Evolutionary conservation across 2,329 filamentous ascomycete species (phyloP).

Genomic region (Xylariaceae sp.): DNA sequence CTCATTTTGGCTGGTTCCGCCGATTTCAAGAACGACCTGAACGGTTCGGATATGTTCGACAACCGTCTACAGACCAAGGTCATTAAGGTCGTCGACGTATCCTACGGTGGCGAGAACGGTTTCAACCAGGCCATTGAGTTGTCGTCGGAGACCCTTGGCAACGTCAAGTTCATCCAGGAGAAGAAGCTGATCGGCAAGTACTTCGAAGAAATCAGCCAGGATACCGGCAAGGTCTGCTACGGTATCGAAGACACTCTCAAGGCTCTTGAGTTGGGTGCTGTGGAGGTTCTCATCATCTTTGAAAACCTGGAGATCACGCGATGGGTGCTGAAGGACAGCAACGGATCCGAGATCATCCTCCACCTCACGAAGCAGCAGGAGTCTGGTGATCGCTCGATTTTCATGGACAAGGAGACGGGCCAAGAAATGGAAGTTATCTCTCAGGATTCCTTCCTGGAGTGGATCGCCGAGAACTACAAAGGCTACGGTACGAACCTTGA

Average conservation of each 20-base stretch:
- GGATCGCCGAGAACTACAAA: slow-evolving; percentile 98
- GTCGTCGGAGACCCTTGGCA: slow-evolving; percentile 89
- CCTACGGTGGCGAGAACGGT: slow-evolving; percentile 97
- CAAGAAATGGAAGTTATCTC: slow-evolving; percentile 95
- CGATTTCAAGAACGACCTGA: slow-evolving; percentile 99
- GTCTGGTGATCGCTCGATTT: slow-evolving; percentile 65
- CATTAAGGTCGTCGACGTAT: slow-evolving; percentile 99
- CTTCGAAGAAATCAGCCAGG: slow-evolving; percentile 98
- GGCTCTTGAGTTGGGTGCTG: slow-evolving; percentile 89
- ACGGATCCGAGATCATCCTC: slow-evolving; percentile 66
- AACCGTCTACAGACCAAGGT: slow-evolving; percentile 86
- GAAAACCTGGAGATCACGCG: slow-evolving; percentile 95
- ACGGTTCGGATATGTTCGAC: slow-evolving; percentile 96
- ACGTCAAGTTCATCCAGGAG: slow-evolving; percentile 99
- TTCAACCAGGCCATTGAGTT: slow-evolving; percentile 99
- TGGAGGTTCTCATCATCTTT: slow-evolving; percentile 91
- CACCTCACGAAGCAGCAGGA: slow-evolving; percentile 89
- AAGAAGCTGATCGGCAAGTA: slow-evolving; percentile 99
- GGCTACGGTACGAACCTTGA: slow-evolving; percentile 94
- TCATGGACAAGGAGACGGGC: slow-evolving; percentile 92
- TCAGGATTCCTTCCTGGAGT: slow-evolving; percentile 93
- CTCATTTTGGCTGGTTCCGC: slow-evolving; percentile 93
- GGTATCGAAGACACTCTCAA: slow-evolving; percentile 97
- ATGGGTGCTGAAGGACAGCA: slow-evolving; percentile 79
- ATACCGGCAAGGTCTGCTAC: slow-evolving; percentile 95